phyloP scores from a whole-genome alignment of 768 basidiomycete genomes.

The Leccinum boreale region DNA sequence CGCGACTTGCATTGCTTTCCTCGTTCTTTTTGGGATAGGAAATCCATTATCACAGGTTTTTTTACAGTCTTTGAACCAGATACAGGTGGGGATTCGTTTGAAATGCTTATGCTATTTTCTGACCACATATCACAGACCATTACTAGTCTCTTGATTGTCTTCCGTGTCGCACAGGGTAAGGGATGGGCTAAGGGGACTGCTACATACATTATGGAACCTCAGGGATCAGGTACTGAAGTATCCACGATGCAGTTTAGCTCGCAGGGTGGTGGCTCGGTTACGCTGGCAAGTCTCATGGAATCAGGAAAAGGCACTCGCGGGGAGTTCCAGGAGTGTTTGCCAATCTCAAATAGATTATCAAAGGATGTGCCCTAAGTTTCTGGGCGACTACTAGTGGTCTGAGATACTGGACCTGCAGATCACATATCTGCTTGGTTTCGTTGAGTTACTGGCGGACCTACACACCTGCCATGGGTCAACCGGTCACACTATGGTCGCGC shows the following conservation, averaged over 20 bases:
- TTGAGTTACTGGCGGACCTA: too few species aligned
- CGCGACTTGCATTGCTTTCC: not conserved
- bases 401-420: too few species aligned
- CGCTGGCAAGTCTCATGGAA: not conserved
- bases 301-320: not conserved
- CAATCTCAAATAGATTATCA: not conserved
- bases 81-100: not conserved
- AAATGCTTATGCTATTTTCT: not conserved
- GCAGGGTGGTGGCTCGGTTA: not conserved
- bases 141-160: not conserved
- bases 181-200: not conserved
- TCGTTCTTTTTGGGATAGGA: not conserved
- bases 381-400: too few species aligned
- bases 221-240: not conserved
- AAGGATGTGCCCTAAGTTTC: not conserved
- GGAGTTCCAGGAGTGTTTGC: not conserved
- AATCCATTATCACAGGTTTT: not conserved
- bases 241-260: not conserved
- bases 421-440: too few species aligned
- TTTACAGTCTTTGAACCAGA: not conserved
- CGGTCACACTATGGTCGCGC: too few species aligned
- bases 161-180: not conserved
- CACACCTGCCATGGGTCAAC: too few species aligned
- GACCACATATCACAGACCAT: not conserved
- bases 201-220: not conserved